These are phyloP conservation scores for Lippia alba DNA, from an alignment of 305 asterid genomes.

Conservation along the genomic window DNA sequence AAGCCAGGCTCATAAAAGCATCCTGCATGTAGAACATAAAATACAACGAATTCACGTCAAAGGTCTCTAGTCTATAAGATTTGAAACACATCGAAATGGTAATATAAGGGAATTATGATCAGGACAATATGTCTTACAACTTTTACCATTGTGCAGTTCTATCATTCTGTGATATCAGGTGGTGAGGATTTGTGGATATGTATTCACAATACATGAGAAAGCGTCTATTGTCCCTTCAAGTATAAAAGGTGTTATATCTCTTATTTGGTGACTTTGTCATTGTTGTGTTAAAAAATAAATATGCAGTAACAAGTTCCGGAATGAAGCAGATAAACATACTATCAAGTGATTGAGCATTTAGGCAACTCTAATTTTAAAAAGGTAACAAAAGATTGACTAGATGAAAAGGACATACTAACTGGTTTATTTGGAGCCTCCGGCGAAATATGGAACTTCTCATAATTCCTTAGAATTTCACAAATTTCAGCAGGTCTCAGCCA, in stretches of 20 bases:
- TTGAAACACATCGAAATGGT: no score
- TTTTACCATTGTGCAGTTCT: neutral
- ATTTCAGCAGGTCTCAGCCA: constrained; percentile 97
- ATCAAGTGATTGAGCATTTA: constrained; percentile 5
- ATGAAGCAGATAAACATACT: constrained; percentile 13
- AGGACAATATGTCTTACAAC: neutral
- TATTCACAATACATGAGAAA: neutral
- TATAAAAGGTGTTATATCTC: constrained; percentile 8
- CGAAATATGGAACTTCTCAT: constrained; percentile 65
- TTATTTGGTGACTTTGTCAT: neutral
- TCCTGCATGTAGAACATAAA: no score
- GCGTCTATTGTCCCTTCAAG: neutral
- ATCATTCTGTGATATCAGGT: neutral
- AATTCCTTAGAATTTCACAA: constrained; percentile 76
- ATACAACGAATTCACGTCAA: no score
- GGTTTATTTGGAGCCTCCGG: constrained; percentile 85
- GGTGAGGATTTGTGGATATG: neutral
- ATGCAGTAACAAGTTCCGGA: constrained; percentile 14
- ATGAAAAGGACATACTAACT: constrained; percentile 67
- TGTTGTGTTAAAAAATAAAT: neutral
- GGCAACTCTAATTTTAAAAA: constrained; percentile 9
- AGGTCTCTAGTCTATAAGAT: no score
- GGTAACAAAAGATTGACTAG: constrained; percentile 17
- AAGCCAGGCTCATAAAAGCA: no score
- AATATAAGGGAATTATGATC: no score